phyloP scores from a whole-genome alignment of 805 yeast genomes.

The Suhomyces tanzawaensis region DNA sequence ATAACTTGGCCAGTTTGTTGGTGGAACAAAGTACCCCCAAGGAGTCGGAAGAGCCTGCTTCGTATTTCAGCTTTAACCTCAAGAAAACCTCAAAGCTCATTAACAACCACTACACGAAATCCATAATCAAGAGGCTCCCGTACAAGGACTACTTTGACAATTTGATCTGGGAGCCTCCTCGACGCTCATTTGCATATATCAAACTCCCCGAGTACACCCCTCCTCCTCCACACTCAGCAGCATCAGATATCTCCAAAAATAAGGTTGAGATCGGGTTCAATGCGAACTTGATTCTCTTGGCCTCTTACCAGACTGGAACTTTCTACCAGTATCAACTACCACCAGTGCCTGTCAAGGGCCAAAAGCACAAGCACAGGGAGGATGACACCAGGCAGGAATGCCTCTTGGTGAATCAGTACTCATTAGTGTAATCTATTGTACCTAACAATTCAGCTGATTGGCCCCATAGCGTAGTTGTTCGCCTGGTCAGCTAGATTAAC shows the following conservation, averaged over 20 bases:
- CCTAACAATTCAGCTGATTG: no score
- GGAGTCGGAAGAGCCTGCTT: slow-evolving; percentile 8
- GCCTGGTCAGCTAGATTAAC: no score
- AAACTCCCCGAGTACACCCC: slow-evolving; percentile 34
- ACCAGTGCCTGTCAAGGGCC: slow-evolving; percentile 10
- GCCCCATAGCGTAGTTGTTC: no score
- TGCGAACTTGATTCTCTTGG: slow-evolving; percentile 33
- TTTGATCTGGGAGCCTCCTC: slow-evolving; percentile 42
- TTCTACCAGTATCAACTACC: slow-evolving; percentile 39
- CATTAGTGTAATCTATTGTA: no score
- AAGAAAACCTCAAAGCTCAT: slow-evolving; percentile 27
- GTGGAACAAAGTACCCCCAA: slow-evolving; percentile 18
- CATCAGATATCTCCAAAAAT: slow-evolving; percentile 4
- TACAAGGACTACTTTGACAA: slow-evolving; percentile 41
- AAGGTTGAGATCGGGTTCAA: slow-evolving; percentile 39
- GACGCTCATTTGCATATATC: slow-evolving; percentile 41
- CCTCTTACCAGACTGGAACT: slow-evolving; percentile 36
- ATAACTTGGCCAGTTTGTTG: slow-evolving; percentile 39
- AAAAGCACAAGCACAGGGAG: slow-evolving; percentile 7
- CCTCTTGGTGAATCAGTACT: slow-evolving; percentile 26
- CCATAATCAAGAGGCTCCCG: slow-evolving; percentile 38
- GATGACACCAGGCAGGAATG: slow-evolving; percentile 32
- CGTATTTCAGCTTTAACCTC: slow-evolving; percentile 20
- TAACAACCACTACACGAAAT: slow-evolving; percentile 37
- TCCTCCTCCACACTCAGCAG: slow-evolving; percentile 5